phyloP scores from a whole-genome alignment of 345 rosid species.

The Salix koriyanagi region DNA sequence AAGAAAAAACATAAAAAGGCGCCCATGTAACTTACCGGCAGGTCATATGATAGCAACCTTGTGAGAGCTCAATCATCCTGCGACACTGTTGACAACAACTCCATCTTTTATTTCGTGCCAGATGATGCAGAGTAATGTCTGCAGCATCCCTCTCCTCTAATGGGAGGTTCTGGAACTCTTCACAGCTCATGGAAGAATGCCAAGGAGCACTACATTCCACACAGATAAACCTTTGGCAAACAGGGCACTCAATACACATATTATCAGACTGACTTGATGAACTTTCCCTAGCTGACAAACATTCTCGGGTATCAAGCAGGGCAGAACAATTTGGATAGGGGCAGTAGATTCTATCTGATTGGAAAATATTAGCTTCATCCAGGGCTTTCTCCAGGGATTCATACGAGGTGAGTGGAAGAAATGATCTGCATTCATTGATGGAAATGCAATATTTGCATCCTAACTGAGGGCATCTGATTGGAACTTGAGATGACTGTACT shows the following conservation, averaged over 20 bases:
- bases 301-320: slow-evolving; percentile 69
- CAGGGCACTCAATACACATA: slow-evolving; percentile 74
- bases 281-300: slow-evolving; percentile 65
- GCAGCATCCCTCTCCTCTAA: slow-evolving; percentile 77
- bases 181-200: slow-evolving; percentile 86
- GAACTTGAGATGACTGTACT: slow-evolving; percentile 70
- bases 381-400: slow-evolving; percentile 57
- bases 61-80: slow-evolving; percentile 85
- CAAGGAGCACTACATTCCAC: slow-evolving; percentile 88
- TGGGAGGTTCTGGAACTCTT: slow-evolving; percentile 80
- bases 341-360: slow-evolving; percentile 68
- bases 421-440: slow-evolving; percentile 52
- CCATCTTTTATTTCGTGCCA: slow-evolving; percentile 88
- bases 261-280: slow-evolving; percentile 71
- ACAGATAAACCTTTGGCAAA: slow-evolving; percentile 83
- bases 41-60: slow-evolving; percentile 96
- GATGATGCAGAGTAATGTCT: slow-evolving; percentile 74
- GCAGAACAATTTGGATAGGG: slow-evolving; percentile 82
- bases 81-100: slow-evolving; percentile 87
- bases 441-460: slow-evolving; percentile 77
- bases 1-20: neutral
- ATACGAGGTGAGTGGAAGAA: slow-evolving; percentile 64
- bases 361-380: slow-evolving; percentile 56
- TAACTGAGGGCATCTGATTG: slow-evolving; percentile 82
- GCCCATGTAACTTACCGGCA: slow-evolving; percentile 57